Percentiles rank a stretch among this genome's conserved stretches.
These are phyloP conservation scores for Themeda triandra DNA, from an alignment of 176 grass and related monocot species.

Conservation along the genomic window DNA sequence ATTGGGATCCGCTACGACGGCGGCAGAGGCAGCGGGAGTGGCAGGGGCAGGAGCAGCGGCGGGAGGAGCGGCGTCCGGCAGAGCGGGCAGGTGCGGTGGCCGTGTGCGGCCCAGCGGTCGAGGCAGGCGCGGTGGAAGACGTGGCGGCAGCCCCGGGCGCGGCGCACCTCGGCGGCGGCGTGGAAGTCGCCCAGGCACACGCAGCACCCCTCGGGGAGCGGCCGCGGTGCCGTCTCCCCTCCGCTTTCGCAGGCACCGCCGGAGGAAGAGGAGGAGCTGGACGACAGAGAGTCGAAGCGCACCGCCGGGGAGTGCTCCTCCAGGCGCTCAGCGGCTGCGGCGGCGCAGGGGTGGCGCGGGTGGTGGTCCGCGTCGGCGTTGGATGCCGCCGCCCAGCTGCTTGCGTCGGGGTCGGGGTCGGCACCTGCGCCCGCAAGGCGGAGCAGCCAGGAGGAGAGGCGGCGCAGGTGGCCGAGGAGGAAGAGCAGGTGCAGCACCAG, in stretches of 20 bases:
- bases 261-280: not conserved
- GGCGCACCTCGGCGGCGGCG: conserved; percentile 62
- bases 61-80: conserved; percentile 65
- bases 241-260: not conserved
- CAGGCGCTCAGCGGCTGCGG: not conserved
- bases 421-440: conserved; percentile 36
- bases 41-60: conserved; percentile 10
- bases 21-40: not conserved
- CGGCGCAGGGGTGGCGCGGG: not conserved
- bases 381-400: not conserved
- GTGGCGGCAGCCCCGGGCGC: conserved; percentile 59
- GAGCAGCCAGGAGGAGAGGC: conserved; percentile 48
- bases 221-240: not conserved
- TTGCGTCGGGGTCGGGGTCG: not conserved
- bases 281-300: conserved; percentile 55
- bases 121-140: conserved; percentile 83
- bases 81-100: conserved; percentile 72
- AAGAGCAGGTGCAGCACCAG: conserved; percentile 48
- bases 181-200: conserved; percentile 86
- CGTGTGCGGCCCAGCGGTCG: conserved; percentile 74
- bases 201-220: conserved; percentile 42
- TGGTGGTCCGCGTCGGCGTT: not conserved
- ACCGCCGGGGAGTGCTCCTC: conserved; percentile 60
- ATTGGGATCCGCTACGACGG: not conserved
- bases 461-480: conserved; percentile 62